Evolutionary conservation across 371 early-diverging fungal species (phyloP).

Genomic region (Mortierella polycephala): DNA sequence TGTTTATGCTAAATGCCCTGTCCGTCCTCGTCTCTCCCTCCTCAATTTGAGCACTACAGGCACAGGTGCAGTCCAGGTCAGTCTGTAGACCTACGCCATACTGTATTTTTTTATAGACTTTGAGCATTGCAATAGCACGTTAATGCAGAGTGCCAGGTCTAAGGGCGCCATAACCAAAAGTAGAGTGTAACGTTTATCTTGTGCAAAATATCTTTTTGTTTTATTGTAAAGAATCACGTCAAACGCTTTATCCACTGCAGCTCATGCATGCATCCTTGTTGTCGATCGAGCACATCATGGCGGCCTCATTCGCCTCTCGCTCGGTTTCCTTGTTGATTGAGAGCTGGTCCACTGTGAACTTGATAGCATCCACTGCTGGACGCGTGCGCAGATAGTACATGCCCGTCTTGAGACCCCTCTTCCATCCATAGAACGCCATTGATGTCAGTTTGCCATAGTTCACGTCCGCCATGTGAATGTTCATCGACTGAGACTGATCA

Average conservation of each 20-base stretch:
- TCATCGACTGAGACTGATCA: conserved; percentile 99
- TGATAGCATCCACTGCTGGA: conserved; percentile 98
- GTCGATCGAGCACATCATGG: conserved; percentile 86
- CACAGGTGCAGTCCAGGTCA: no score
- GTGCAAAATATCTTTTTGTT: neutral
- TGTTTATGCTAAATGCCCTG: no score
- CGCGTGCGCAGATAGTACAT: conserved; percentile 99
- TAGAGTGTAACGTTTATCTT: neutral
- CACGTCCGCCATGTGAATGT: conserved; percentile 84
- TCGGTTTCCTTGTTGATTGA: conserved; percentile 66
- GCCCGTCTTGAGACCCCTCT: conserved; percentile 99
- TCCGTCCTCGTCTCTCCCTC: no score
- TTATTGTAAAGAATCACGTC: no score
- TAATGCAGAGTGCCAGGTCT: no score
- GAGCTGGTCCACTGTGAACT: conserved; percentile 83
- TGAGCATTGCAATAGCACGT: no score
- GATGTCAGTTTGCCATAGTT: conserved; percentile 86
- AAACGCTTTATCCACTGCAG: conserved; percentile 85
- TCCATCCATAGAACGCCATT: conserved; percentile 99
- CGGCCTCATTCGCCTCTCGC: conserved; percentile 62
- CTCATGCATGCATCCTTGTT: conserved; percentile 93
- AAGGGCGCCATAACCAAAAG: no score
- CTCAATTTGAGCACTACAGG: no score
- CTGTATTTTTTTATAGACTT: no score
- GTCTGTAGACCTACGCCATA: no score